Evolutionary conservation across 2,329 filamentous ascomycete species (phyloP).

Genomic region (Lachnellula occidentalis): DNA sequence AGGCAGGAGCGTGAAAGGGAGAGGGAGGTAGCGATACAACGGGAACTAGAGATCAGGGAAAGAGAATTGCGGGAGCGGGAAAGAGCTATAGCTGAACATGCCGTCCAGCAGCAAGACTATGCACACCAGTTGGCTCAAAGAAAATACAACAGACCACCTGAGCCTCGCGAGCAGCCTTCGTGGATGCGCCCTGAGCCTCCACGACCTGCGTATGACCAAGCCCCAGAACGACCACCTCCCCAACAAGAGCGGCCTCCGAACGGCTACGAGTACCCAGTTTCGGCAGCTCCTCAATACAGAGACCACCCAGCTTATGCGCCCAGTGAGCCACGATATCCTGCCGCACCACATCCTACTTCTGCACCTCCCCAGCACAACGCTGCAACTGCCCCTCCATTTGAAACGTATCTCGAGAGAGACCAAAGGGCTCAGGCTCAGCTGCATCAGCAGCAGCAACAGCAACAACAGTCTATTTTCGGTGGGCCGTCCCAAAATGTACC

Average conservation of each 20-base stretch:
- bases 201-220: slow-evolving; percentile 15
- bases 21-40: slow-evolving; percentile 7
- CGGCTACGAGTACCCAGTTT: slow-evolving; percentile 25
- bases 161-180: slow-evolving; percentile 24
- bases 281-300: slow-evolving; percentile 22
- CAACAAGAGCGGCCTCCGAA: slow-evolving; percentile 10
- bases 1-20: slow-evolving; percentile 22
- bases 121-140: slow-evolving; percentile 24
- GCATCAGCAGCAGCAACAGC: slow-evolving; percentile 34
- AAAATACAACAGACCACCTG: slow-evolving; percentile 25
- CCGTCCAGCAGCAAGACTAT: slow-evolving; percentile 18
- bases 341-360: slow-evolving; percentile 32
- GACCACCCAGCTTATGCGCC: slow-evolving; percentile 23
- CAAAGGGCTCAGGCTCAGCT: slow-evolving; percentile 31
- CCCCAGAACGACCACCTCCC: slow-evolving; percentile 10
- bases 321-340: slow-evolving; percentile 26
- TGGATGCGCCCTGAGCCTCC: slow-evolving; percentile 28
- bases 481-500: slow-evolving; percentile 38
- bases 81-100: slow-evolving; percentile 6
- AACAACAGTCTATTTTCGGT: slow-evolving; percentile 30
- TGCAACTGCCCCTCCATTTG: slow-evolving; percentile 29
- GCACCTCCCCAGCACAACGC: slow-evolving; percentile 30
- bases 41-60: slow-evolving; percentile 25
- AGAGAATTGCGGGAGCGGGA: slow-evolving; percentile 20
- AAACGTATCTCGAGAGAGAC: slow-evolving; percentile 27